These are phyloP conservation scores for Neocucurbitaria cava DNA, from an alignment of 2,329 filamentous ascomycete species.

Conservation along the genomic window DNA sequence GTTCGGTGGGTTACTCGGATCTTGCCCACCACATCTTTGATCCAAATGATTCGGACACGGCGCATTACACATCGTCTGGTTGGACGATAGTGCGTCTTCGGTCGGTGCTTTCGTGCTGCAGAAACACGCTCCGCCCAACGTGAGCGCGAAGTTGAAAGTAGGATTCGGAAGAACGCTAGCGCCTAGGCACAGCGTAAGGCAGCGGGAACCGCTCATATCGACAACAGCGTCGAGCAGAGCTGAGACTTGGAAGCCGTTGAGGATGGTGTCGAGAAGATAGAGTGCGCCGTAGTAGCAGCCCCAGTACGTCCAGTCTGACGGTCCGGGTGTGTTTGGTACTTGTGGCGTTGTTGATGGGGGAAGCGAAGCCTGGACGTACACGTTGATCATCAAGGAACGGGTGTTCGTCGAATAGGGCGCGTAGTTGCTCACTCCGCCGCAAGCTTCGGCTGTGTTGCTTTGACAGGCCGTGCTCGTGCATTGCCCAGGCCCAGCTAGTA, in stretches of 20 bases:
- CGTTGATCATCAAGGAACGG: background rate
- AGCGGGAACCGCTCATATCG: background rate
- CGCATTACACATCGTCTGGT: background rate
- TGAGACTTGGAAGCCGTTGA: background rate
- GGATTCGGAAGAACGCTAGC: background rate
- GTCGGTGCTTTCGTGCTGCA: background rate
- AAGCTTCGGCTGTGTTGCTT: background rate
- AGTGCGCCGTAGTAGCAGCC: conserved; percentile 12
- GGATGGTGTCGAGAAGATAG: conserved; percentile 12
- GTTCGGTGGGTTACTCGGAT: background rate
- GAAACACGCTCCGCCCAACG: background rate
- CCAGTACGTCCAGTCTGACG: background rate
- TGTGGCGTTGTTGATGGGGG: background rate
- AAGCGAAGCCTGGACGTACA: background rate
- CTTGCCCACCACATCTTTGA: conserved; percentile 1
- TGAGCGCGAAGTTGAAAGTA: background rate
- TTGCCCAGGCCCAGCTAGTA: conserved; percentile 2
- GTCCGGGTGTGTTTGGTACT: background rate
- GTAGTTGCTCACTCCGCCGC: conserved; percentile 7
- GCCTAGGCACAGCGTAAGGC: conserved; percentile 1
- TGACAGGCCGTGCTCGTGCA: conserved; percentile 1
- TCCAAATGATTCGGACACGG: background rate
- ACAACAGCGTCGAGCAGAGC: background rate
- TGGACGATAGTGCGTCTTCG: background rate
- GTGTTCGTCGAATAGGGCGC: background rate